Evolutionary conservation across 2,329 filamentous ascomycete species (phyloP).

Genomic region (Arthroderma sp.): DNA sequence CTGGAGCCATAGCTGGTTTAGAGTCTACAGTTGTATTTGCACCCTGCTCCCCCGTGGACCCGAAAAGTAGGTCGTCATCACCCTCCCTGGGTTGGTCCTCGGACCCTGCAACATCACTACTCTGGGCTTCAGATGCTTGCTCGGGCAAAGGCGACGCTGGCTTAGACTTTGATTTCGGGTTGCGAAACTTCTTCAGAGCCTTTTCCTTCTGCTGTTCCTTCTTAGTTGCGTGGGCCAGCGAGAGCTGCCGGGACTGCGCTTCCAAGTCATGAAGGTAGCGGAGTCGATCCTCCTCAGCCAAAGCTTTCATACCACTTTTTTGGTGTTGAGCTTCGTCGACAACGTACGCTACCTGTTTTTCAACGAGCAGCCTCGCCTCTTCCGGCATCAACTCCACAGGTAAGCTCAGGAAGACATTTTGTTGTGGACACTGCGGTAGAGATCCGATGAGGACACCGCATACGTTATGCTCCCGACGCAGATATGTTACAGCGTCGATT

Average conservation of each 20-base stretch:
- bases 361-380: conserved; percentile 70
- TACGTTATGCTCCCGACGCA: conserved; percentile 70
- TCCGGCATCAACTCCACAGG: conserved; percentile 84
- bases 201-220: conserved; percentile 39
- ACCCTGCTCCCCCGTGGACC: conserved; percentile 3
- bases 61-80: conserved; percentile 6
- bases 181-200: conserved; percentile 31
- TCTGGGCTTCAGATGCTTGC: conserved; percentile 11
- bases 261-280: conserved; percentile 48
- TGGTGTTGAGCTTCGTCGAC: conserved; percentile 69
- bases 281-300: conserved; percentile 45
- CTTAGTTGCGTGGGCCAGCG: conserved; percentile 32
- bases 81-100: background rate
- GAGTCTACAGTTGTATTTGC: conserved; percentile 4
- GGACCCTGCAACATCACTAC: conserved; percentile 6
- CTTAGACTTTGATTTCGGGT: too few species aligned
- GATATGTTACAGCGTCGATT: conserved; percentile 60
- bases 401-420: conserved; percentile 84
- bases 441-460: conserved; percentile 77
- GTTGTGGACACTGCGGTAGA: conserved; percentile 81
- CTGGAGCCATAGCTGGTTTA: conserved; percentile 9
- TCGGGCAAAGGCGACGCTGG: too few species aligned
- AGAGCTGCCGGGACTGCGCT: conserved; percentile 41
- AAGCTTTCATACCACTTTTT: conserved; percentile 45
- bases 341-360: conserved; percentile 62